Conservation (phyloP, 805 yeast species). For the Cyberlindnera maritima region DNA sequence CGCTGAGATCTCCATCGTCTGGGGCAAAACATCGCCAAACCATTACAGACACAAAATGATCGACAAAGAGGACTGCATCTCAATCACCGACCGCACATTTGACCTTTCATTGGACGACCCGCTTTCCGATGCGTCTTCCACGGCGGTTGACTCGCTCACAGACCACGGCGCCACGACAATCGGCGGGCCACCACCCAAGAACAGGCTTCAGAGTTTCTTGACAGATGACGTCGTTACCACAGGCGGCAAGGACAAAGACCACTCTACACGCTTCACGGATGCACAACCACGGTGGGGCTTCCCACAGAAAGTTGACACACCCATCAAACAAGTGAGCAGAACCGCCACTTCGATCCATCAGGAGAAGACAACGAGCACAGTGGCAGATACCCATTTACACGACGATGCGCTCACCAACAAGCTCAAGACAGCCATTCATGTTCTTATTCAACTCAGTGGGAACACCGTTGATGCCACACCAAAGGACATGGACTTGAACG, state of each 20-base stretch:
- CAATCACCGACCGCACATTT: constrained; percentile 22
- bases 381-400: too few relatives aligned
- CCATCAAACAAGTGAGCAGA: too few relatives aligned
- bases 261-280: neutral
- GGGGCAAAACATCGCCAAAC: neutral
- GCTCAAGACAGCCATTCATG: constrained; percentile 6
- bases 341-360: too few relatives aligned
- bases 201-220: too few relatives aligned
- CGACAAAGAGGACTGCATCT: constrained; percentile 16
- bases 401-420: neutral
- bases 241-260: too few relatives aligned
- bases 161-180: too few relatives aligned
- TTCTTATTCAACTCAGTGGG: constrained; percentile 16
- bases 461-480: constrained; percentile 3
- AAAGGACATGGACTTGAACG: constrained; percentile 3
- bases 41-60: neutral
- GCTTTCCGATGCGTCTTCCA: constrained; percentile 9
- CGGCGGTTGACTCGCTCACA: constrained; percentile 4
- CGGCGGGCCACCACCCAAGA: too few relatives aligned
- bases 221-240: too few relatives aligned
- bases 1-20: too few relatives aligned
- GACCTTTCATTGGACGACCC: constrained; percentile 23
- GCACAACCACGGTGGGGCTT: neutral
- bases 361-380: too few relatives aligned
- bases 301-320: too few relatives aligned